These are phyloP conservation scores for Dorcoceras hygrometricum DNA, from an alignment of 257 asterid genomes.

Conservation along the genomic window DNA sequence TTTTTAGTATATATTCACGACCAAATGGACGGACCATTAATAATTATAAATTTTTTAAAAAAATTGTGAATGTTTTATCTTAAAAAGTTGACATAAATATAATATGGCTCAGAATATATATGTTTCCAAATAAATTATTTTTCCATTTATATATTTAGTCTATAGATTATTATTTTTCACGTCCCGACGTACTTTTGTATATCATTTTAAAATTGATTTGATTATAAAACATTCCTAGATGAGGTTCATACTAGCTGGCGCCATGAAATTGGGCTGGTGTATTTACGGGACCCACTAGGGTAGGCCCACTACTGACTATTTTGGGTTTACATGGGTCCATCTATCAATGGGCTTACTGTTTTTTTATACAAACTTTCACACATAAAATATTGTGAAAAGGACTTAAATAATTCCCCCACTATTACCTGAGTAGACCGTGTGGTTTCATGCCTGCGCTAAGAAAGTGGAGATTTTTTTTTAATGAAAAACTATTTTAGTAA, in stretches of 20 bases:
- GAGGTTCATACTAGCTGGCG: conserved; percentile 52
- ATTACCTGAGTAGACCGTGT: not conserved
- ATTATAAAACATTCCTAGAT: too few species aligned
- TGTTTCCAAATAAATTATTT: not conserved
- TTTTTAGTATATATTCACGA: too few species aligned
- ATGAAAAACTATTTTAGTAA: too few species aligned
- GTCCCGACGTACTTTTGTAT: too few species aligned
- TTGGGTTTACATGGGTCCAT: conserved; percentile 45
- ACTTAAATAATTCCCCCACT: not conserved
- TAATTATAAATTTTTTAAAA: too few species aligned
- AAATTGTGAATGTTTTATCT: too few species aligned
- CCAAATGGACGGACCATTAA: too few species aligned
- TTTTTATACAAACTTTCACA: not conserved
- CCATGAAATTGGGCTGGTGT: conserved; percentile 75
- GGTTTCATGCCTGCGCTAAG: not conserved
- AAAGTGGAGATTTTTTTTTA: not conserved
- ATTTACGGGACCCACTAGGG: conserved; percentile 49
- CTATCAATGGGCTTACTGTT: conserved; percentile 45
- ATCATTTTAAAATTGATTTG: too few species aligned
- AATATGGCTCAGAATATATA: too few species aligned
- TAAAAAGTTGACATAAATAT: not conserved
- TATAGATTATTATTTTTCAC: too few species aligned
- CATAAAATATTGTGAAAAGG: not conserved
- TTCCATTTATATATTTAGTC: too few species aligned
- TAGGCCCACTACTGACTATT: conserved; percentile 51